Evolutionary conservation across 2,329 filamentous ascomycete species (phyloP), one percentile per base, ranked within the genome.

Genomic region (Penicillium rolfsii): DNA sequence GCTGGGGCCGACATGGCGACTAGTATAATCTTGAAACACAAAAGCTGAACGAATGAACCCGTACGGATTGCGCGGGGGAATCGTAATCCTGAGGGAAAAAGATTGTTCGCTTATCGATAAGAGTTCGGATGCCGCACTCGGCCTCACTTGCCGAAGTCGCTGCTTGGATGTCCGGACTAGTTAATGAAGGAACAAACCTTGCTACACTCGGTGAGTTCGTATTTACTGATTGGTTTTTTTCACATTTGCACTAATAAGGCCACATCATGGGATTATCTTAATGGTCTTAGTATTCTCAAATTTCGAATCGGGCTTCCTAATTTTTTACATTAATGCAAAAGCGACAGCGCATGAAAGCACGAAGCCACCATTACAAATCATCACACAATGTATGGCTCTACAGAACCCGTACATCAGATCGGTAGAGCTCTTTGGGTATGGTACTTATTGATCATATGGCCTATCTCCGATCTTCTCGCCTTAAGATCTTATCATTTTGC

Each of bases 101-200:
- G 64, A 66, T 67, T 69, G 69, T 67, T 74, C 71, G 70, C 74
- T 75, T 76, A 76, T 76, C 74, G 74, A 76, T 76, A 76, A 75
- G 63, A 64, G 54, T 61, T 63, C 60, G 55, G 60, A 54, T 68
- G 70, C 73, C 72, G 72, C 62, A 67, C 74, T 72, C 70, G 68
- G 73, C 64, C 57, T 59, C 45, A 60, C 28, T 33, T 64, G 60
- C 60, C 62, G 60, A 55, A 53, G 50, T 52, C 41, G 55, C 58
- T 52, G 33, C 48, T 22, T 41, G 40, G 40, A 22, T 22, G 12
- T 52, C 36, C 38, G n/a, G 24, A 52, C 16, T 40, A 41, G 16
- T 22, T 3, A 3, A 14, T n/a, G 24, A 22, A 24, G 24, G 14
- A 28, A 46, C 7, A 46, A 14, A 46, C 2, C 12, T 28, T 4